Conservation (phyloP, 176 grass and related monocot species). For the Raddia guianensis region DNA sequence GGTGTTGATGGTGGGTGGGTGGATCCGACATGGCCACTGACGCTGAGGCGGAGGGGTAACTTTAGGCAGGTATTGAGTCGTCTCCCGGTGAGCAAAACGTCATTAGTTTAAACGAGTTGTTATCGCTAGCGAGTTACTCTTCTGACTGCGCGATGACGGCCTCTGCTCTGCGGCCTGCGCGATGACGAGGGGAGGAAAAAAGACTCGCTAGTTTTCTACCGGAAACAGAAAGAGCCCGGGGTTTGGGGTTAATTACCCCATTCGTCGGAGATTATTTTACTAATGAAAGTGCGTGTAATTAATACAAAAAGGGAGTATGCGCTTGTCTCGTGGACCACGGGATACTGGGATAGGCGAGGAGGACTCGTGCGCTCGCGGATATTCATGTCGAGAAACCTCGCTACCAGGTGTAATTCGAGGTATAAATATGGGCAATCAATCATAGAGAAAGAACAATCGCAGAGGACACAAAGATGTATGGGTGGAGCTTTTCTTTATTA, state of each 20-base stretch:
- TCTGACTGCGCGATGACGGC: no score
- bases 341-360: background rate
- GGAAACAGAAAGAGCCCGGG: conserved; percentile 3
- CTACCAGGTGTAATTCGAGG: no score
- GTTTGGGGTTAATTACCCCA: conserved; percentile 2
- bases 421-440: no score
- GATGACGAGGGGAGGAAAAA: conserved; percentile 12
- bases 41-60: conserved; percentile 42
- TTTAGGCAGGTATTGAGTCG: conserved; percentile 55
- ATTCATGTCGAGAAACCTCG: no score
- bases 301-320: conserved; percentile 30
- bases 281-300: conserved; percentile 25
- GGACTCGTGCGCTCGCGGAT: background rate
- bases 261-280: background rate
- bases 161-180: conserved; percentile 22
- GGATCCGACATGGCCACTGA: conserved; percentile 80
- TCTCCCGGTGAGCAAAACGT: conserved; percentile 13
- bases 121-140: conserved; percentile 23
- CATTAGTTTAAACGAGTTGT: conserved; percentile 45
- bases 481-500: no score
- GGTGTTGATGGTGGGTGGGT: conserved; percentile 57
- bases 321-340: conserved; percentile 23
- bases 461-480: no score
- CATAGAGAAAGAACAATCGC: no score
- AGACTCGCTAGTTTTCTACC: background rate